Conservation (phyloP, 2,329 filamentous ascomycete genomes). For the Fusarium mangiferae region DNA sequence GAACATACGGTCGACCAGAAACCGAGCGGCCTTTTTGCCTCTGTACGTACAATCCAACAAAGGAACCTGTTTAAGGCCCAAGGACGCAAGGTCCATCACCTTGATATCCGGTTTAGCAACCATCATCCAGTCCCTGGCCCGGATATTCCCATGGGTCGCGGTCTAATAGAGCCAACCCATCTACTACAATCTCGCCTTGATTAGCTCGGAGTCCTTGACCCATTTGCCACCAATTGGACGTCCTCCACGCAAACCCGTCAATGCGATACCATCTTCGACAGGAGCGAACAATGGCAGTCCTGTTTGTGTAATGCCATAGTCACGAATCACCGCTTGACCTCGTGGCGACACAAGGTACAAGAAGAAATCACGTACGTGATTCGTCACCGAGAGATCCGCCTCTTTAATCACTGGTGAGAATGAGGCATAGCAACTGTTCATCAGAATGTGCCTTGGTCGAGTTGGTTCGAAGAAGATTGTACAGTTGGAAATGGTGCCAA, state of each 20-base stretch:
- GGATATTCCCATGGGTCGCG: too few species aligned
- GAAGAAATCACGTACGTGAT: background rate
- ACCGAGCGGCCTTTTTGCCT: too few species aligned
- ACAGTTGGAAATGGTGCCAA: background rate
- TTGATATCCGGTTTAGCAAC: too few species aligned
- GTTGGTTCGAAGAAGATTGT: background rate
- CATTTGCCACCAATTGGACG: background rate
- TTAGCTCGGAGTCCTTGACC: background rate
- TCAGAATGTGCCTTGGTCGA: background rate
- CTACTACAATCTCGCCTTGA: background rate
- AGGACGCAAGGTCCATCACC: too few species aligned
- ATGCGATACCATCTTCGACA: background rate
- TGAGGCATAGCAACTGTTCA: background rate
- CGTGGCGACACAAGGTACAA: background rate
- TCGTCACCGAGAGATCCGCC: background rate
- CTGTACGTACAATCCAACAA: too few species aligned
- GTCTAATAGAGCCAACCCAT: too few species aligned
- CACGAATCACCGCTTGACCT: background rate
- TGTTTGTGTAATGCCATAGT: background rate
- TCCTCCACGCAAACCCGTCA: background rate
- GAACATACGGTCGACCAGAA: too few species aligned
- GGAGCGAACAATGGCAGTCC: background rate
- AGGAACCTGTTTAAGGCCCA: too few species aligned
- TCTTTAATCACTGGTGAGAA: background rate
- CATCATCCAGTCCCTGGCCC: too few species aligned